Evolutionary conservation across 768 basidiomycete species (phyloP).

Genomic region (Boletales sp.): DNA sequence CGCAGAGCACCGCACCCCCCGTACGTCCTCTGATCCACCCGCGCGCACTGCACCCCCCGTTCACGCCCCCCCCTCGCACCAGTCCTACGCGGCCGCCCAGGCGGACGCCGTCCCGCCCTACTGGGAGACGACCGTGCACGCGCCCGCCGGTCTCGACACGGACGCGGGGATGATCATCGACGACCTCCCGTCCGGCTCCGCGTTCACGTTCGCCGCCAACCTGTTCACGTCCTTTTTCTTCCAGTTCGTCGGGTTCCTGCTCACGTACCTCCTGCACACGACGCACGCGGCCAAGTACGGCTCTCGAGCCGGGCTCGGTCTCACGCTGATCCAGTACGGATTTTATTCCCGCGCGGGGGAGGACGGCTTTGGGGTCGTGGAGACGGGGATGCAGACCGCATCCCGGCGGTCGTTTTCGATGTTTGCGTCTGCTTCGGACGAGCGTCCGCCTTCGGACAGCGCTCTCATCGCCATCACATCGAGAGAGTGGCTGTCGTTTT

Average conservation of each 20-base stretch:
- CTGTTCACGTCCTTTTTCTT: conserved; percentile 90
- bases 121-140: conserved; percentile 94
- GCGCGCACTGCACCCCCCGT: too few species aligned
- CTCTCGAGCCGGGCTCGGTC: conserved; percentile 90
- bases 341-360: conserved; percentile 56
- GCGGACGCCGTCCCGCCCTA: conserved; percentile 91
- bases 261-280: conserved; percentile 90
- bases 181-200: conserved; percentile 81
- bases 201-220: conserved; percentile 71
- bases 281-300: conserved; percentile 94
- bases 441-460: conserved; percentile 13
- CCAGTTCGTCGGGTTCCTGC: conserved; percentile 90
- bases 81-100: conserved; percentile 87
- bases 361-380: conserved; percentile 26
- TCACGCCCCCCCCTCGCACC: not conserved
- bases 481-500: conserved; percentile 86
- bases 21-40: conserved; percentile 47
- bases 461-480: conserved; percentile 42
- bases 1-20: conserved; percentile 80
- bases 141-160: conserved; percentile 53
- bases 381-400: conserved; percentile 12
- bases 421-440: conserved; percentile 24
- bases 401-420: conserved; percentile 20
- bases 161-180: conserved; percentile 80
- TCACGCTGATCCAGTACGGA: conserved; percentile 92